Percentiles rank a stretch among this genome's conserved stretches.
phyloP scores from a whole-genome alignment of 2,329 filamentous ascomycete species.

The Fusarium udum region DNA sequence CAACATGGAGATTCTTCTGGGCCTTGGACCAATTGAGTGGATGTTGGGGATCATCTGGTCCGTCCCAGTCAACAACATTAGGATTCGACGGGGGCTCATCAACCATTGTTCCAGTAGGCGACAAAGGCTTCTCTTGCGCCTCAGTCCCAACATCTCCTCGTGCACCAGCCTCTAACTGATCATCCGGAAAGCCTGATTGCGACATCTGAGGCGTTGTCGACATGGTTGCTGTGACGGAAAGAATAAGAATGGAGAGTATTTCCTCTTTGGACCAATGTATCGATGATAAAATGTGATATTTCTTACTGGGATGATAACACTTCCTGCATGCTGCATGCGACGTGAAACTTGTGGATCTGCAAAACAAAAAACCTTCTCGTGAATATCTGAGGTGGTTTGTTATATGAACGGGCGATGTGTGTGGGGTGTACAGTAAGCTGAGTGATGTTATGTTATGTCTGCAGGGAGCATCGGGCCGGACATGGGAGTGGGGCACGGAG shows the following conservation, averaged over 20 bases:
- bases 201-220: background rate
- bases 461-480: background rate
- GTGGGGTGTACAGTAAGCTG: background rate
- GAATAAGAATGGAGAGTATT: background rate
- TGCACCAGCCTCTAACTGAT: background rate
- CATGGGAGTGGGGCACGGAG: background rate
- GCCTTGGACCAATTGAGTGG: conserved; percentile 71
- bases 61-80: conserved; percentile 68
- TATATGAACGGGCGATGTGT: background rate
- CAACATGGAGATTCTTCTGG: conserved; percentile 54
- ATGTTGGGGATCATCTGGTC: conserved; percentile 64
- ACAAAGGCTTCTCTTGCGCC: background rate
- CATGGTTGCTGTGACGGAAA: background rate
- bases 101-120: background rate
- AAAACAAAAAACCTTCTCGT: background rate
- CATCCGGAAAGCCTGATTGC: background rate
- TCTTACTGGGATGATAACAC: background rate
- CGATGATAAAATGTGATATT: background rate
- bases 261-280: background rate
- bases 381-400: background rate
- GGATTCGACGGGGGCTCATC: background rate
- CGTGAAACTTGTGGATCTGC: background rate
- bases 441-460: background rate
- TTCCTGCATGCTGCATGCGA: background rate
- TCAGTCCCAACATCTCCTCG: background rate